Conservation (phyloP, 768 basidiomycete genomes). For the Tulasnella sp. region DNA sequence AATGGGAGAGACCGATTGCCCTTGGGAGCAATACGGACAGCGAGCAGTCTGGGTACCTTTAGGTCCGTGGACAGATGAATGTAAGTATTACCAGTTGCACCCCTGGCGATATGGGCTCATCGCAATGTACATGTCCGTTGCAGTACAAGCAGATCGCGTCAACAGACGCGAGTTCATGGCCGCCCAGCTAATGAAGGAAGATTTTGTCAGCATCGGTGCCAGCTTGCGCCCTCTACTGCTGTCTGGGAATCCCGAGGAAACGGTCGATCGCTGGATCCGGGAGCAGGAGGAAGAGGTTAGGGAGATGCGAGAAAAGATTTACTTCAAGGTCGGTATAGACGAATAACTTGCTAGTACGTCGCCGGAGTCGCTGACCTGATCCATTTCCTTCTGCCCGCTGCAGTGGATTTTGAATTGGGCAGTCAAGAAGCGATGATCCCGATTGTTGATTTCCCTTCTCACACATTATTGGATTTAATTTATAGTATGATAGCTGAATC, state of each 20-base stretch:
- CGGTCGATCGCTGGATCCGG: background rate
- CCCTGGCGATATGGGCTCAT: background rate
- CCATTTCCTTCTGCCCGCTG: no score
- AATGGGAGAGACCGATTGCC: background rate
- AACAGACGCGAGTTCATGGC: background rate
- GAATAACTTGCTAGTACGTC: no score
- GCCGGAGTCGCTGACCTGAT: no score
- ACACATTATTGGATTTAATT: no score
- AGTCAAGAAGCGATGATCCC: background rate
- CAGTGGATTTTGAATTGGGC: background rate
- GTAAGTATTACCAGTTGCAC: background rate
- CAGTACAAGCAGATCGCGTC: background rate
- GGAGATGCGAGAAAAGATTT: no score
- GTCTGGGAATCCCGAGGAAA: background rate
- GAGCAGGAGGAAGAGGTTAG: background rate
- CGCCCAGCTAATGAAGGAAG: background rate
- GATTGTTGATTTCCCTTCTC: no score
- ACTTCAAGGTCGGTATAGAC: no score
- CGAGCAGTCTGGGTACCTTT: background rate
- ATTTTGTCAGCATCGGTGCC: background rate
- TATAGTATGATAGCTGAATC: no score
- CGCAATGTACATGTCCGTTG: background rate
- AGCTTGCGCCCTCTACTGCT: background rate
- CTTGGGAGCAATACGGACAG: background rate
- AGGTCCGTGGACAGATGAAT: background rate